These are phyloP conservation scores for Ceratocystis harringtonii DNA, from an alignment of 2,329 filamentous ascomycete genomes.

Conservation along the genomic window DNA sequence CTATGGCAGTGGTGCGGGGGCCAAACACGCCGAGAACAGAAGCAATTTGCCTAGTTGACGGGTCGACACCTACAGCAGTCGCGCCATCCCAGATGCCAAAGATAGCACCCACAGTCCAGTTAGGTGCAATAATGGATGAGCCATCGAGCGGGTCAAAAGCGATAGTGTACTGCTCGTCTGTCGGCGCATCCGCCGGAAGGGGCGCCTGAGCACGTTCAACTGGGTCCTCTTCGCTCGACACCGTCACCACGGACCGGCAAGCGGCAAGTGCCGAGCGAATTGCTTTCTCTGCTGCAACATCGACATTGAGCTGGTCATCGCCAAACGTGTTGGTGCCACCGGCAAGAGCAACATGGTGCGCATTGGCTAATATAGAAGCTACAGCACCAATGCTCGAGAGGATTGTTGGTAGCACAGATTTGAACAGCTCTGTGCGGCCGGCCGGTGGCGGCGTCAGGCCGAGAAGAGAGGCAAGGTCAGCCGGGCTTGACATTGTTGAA, in stretches of 20 bases:
- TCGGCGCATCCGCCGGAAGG: neutral
- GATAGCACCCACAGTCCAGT: conserved; percentile 45
- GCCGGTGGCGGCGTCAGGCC: conserved; percentile 19
- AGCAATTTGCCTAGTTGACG: conserved; percentile 31
- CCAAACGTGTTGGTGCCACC: conserved; percentile 38
- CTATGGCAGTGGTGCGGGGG: conserved; percentile 39
- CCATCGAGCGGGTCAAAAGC: conserved; percentile 51
- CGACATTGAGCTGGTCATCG: conserved; percentile 44
- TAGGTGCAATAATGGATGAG: conserved; percentile 43
- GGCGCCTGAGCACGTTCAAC: conserved; percentile 28
- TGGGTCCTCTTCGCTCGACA: conserved; percentile 47
- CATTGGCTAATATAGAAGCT: conserved; percentile 29
- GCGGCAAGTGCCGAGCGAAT: conserved; percentile 30
- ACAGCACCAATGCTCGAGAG: conserved; percentile 33
- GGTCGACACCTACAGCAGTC: conserved; percentile 30
- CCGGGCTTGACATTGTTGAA: neutral
- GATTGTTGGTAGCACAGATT: conserved; percentile 35
- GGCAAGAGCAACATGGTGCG: conserved; percentile 30
- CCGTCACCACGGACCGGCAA: conserved; percentile 31
- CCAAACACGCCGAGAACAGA: conserved; percentile 40
- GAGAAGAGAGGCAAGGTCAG: conserved; percentile 17
- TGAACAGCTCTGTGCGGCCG: conserved; percentile 25
- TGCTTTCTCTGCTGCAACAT: conserved; percentile 35
- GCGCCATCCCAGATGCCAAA: conserved; percentile 42
- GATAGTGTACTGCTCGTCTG: conserved; percentile 36